Conservation (phyloP, 805 yeast species). For the Yamadazyma insecticola region DNA sequence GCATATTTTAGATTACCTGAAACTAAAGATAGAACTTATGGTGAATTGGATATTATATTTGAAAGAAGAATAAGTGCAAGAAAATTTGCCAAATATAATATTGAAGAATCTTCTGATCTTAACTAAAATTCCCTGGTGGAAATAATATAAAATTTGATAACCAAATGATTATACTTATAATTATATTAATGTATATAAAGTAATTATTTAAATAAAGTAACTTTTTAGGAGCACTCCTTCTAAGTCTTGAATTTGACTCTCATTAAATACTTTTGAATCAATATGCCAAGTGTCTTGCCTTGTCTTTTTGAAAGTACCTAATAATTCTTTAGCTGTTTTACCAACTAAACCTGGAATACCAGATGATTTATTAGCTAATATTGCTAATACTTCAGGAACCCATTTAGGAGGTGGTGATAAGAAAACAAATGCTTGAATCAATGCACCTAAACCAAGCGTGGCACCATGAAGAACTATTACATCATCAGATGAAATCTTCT, state of each 20-base stretch:
- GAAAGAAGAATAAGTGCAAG: slow-evolving; percentile 30
- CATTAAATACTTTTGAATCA: slow-evolving; percentile 69
- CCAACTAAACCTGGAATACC: slow-evolving; percentile 77
- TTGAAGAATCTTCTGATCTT: background rate
- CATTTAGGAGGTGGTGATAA: slow-evolving; percentile 86
- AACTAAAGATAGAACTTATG: slow-evolving; percentile 49
- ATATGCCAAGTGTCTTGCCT: slow-evolving; percentile 96
- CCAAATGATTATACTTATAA: background rate
- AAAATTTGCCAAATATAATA: background rate
- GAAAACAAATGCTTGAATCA: slow-evolving; percentile 87
- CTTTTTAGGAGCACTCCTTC: slow-evolving; percentile 95
- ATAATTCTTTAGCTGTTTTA: slow-evolving; percentile 71
- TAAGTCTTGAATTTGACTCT: slow-evolving; percentile 78
- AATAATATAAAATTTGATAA: no score
- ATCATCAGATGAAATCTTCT: slow-evolving; percentile 34
- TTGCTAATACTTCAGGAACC: slow-evolving; percentile 72
- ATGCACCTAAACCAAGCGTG: slow-evolving; percentile 81
- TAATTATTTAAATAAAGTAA: slow-evolving; percentile 76
- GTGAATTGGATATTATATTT: slow-evolving; percentile 52
- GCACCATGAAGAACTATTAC: slow-evolving; percentile 69
- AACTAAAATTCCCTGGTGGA: background rate
- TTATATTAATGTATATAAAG: no score
- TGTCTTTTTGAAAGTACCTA: slow-evolving; percentile 83
- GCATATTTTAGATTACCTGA: slow-evolving; percentile 51
- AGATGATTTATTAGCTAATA: slow-evolving; percentile 66